Conservation (phyloP, 176 grass and related monocot genomes). For the Poa annua region DNA sequence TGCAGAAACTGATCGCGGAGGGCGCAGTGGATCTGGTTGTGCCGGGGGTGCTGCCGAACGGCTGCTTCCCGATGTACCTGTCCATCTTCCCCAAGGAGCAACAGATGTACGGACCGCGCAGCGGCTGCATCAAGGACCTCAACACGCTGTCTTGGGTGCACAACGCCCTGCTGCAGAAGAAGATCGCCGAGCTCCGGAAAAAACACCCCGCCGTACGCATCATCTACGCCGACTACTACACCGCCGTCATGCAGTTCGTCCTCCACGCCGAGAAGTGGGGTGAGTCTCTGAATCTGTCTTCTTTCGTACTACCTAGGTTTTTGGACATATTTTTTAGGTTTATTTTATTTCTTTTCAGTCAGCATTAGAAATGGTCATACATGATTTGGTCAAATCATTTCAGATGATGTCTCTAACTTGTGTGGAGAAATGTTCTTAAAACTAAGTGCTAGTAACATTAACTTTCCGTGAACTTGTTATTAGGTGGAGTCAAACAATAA, state of each 20-base stretch:
- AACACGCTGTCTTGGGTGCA: conserved; percentile 74
- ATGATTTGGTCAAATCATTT: not conserved
- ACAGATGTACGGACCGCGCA: conserved; percentile 45
- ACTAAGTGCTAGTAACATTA: not conserved
- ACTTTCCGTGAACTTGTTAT: not conserved
- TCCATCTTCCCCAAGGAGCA: conserved; percentile 58
- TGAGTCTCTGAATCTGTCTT: conserved; percentile 42
- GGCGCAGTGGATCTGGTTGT: conserved; percentile 88
- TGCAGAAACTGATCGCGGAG: conserved; percentile 67
- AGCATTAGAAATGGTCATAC: not conserved
- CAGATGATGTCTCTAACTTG: not conserved
- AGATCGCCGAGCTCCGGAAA: conserved; percentile 50
- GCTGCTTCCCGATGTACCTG: conserved; percentile 82
- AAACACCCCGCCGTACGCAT: conserved; percentile 68
- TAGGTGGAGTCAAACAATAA: not conserved
- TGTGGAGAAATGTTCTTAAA: not conserved
- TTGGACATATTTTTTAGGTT: too few relatives aligned
- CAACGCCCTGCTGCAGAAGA: conserved; percentile 68
- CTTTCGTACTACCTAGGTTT: too few relatives aligned
- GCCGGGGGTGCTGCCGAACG: conserved; percentile 74
- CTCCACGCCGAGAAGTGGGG: conserved; percentile 74
- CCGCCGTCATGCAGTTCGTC: conserved; percentile 67
- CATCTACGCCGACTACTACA: conserved; percentile 87
- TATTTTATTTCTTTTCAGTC: not conserved
- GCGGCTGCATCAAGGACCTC: conserved; percentile 71